Evolutionary conservation across 495 filamentous ascomycete species (phyloP).

Genomic region (Bathelium albidoporum): DNA sequence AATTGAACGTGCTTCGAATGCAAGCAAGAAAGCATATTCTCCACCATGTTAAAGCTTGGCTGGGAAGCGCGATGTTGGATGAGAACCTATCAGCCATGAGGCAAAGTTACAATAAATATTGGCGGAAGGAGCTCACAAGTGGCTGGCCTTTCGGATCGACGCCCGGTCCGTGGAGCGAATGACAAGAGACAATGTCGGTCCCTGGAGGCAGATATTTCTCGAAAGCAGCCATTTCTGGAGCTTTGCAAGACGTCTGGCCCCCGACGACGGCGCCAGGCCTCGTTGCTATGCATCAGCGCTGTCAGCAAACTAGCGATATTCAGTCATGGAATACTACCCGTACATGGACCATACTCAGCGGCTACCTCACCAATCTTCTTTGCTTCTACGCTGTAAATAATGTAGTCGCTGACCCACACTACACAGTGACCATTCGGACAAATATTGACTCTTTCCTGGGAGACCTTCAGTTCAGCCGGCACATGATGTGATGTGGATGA

Average conservation of each 20-base stretch:
- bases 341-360: constrained; percentile 82
- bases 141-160: constrained; percentile 83
- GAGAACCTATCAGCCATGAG: constrained; percentile 48
- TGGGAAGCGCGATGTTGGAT: constrained; percentile 86
- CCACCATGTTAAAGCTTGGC: constrained; percentile 64
- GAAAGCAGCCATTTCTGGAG: constrained; percentile 89
- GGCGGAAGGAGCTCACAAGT: no score
- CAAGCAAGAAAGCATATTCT: constrained; percentile 70
- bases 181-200: constrained; percentile 90
- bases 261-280: constrained; percentile 90
- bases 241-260: constrained; percentile 97
- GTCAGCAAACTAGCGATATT: constrained; percentile 15
- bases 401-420: constrained; percentile 87
- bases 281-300: constrained; percentile 53
- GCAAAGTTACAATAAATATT: no score
- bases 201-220: constrained; percentile 78
- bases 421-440: constrained; percentile 89
- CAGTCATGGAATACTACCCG: constrained; percentile 29
- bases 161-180: constrained; percentile 83
- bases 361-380: constrained; percentile 79
- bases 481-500: constrained; percentile 7
- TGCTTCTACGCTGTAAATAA: constrained; percentile 96
- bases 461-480: constrained; percentile 44
- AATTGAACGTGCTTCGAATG: constrained; percentile 75
- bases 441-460: constrained; percentile 63